A percentile compares a stretch with the other conserved stretches of the same genome.
These are phyloP conservation scores for Tolypocladium inflatum DNA, from an alignment of 2,329 filamentous ascomycete species.

Conservation along the genomic window DNA sequence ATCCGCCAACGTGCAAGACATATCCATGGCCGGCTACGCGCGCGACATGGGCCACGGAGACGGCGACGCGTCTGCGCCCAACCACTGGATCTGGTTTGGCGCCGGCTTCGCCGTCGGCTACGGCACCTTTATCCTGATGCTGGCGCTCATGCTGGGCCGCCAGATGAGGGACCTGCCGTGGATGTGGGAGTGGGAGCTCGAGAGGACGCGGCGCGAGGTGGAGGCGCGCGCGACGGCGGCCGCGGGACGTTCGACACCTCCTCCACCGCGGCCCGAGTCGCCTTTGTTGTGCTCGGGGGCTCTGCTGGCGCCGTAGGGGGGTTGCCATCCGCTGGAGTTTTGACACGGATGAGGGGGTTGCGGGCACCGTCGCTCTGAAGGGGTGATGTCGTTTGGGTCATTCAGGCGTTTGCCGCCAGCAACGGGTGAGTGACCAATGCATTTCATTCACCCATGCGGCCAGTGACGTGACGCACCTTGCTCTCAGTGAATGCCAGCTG, in stretches of 20 bases:
- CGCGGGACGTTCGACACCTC: background rate
- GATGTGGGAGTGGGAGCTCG: slow-evolving; percentile 2
- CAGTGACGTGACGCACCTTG: background rate
- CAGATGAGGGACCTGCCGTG: slow-evolving; percentile 4
- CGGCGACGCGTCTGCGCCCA: background rate
- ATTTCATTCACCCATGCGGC: background rate
- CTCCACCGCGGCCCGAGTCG: background rate
- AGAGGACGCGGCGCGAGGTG: background rate
- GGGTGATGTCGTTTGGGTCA: background rate
- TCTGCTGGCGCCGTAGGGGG: background rate
- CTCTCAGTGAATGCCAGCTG: background rate
- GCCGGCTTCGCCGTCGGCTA: slow-evolving; percentile 1
- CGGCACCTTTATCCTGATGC: slow-evolving; percentile 1
- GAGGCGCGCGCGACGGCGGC: background rate
- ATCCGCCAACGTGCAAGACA: background rate
- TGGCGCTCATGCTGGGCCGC: slow-evolving; percentile 1
- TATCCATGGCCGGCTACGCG: background rate
- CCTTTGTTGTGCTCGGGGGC: background rate
- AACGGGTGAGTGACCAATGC: background rate
- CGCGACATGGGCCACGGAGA: background rate
- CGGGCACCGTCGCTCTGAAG: background rate
- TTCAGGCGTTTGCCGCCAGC: background rate
- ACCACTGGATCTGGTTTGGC: background rate
- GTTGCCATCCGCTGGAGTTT: background rate
- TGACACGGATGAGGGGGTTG: background rate